phyloP scores from a whole-genome alignment of 2,329 filamentous ascomycete genomes.

The Sclerotinia nivalis region DNA sequence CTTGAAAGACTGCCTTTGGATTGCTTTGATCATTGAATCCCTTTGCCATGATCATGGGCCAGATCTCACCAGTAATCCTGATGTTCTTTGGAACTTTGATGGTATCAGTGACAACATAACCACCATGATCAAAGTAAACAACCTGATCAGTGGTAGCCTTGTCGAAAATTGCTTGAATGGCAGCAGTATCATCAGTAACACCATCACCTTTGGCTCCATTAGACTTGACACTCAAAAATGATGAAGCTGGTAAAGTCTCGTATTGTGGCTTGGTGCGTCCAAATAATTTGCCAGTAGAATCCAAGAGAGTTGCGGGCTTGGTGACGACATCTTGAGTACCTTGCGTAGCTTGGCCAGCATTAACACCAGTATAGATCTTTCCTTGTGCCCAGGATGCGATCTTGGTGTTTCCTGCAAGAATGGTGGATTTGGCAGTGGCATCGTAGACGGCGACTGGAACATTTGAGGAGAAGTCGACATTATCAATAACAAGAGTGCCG shows the following conservation, averaged over 20 bases:
- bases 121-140: conserved; percentile 73
- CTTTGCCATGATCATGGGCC: conserved; percentile 84
- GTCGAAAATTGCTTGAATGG: conserved; percentile 78
- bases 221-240: conserved; percentile 81
- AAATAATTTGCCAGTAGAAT: conserved; percentile 66
- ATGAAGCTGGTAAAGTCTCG: conserved; percentile 61
- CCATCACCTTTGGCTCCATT: conserved; percentile 87
- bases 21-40: conserved; percentile 78
- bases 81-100: conserved; percentile 74
- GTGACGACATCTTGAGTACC: conserved; percentile 51
- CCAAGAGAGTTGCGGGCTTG: conserved; percentile 69
- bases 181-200: conserved; percentile 79
- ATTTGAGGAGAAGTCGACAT: conserved; percentile 75
- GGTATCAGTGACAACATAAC: conserved; percentile 65
- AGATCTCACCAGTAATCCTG: conserved; percentile 88
- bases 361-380: conserved; percentile 59
- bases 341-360: conserved; percentile 58
- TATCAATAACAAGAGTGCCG: conserved; percentile 82
- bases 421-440: conserved; percentile 53
- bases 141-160: conserved; percentile 62
- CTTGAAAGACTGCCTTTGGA: conserved; percentile 81
- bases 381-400: conserved; percentile 79
- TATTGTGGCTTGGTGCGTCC: conserved; percentile 91
- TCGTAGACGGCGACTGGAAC: conserved; percentile 67
- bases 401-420: conserved; percentile 70